Evolutionary conservation across 179 eudicot species (phyloP).

Genomic region (Gypsophila paniculata): DNA sequence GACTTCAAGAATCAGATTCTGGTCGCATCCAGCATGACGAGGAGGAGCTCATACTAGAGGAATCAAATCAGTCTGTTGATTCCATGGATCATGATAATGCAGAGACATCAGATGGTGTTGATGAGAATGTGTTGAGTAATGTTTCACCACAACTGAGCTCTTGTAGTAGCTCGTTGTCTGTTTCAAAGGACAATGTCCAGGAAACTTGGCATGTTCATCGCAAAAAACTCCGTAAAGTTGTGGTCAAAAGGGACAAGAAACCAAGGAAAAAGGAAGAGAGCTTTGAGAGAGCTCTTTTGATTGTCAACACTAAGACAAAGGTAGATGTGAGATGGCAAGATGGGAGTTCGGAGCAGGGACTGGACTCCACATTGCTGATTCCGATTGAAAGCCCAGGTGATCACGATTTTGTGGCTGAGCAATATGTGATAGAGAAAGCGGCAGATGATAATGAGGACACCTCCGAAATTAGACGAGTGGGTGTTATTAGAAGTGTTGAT

Average conservation of each 20-base stretch:
- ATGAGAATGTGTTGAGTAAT: constrained; percentile 34
- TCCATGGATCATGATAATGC: constrained; percentile 42
- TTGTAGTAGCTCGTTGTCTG: constrained; percentile 48
- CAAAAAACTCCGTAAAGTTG: constrained; percentile 84
- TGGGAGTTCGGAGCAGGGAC: constrained; percentile 52
- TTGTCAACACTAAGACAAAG: constrained; percentile 60
- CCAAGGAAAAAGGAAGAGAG: constrained; percentile 68
- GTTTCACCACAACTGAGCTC: constrained; percentile 42
- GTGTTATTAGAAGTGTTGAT: constrained; percentile 85
- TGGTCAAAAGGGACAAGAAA: constrained; percentile 74
- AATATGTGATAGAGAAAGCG: constrained; percentile 90
- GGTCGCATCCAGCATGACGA: constrained; percentile 35
- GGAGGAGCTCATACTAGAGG: constrained; percentile 41
- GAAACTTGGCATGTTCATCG: constrained; percentile 76
- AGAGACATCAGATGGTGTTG: constrained; percentile 27
- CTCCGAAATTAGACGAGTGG: constrained; percentile 68
- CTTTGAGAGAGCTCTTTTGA: constrained; percentile 76
- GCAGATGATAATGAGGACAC: constrained; percentile 57
- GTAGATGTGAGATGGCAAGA: constrained; percentile 97
- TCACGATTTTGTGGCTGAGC: constrained; percentile 91
- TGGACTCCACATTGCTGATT: constrained; percentile 64
- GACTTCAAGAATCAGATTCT: constrained; percentile 36
- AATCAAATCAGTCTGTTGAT: constrained; percentile 37
- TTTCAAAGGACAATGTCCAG: constrained; percentile 53
- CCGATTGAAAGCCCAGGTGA: constrained; percentile 94